phyloP scores from a whole-genome alignment of 148 eudicot genomes.

The Vaccinium corymbosum region DNA sequence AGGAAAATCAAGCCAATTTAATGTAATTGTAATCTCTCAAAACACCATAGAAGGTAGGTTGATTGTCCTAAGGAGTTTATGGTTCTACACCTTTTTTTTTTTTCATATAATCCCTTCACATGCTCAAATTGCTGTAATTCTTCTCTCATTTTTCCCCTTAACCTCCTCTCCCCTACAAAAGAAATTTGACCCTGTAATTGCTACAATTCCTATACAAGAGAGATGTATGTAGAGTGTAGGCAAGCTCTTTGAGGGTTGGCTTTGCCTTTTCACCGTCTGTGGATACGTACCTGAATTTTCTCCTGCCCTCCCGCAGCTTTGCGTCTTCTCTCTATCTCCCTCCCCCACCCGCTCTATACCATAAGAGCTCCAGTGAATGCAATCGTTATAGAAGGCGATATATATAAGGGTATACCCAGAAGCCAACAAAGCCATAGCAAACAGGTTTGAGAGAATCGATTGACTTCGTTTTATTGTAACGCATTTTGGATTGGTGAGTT shows the following conservation, averaged over 20 bases:
- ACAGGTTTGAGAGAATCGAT: slow-evolving; percentile 8
- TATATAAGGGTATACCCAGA: slow-evolving; percentile 21
- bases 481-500: slow-evolving; percentile 13
- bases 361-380: slow-evolving; percentile 8
- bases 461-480: slow-evolving; percentile 4
- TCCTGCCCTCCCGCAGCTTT: slow-evolving; percentile 31
- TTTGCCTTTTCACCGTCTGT: slow-evolving; percentile 14
- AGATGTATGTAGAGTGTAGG: slow-evolving; percentile 15
- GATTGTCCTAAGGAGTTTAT: neutral
- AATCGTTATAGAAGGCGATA: slow-evolving; percentile 10
- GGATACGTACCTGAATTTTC: slow-evolving; percentile 29
- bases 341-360: neutral
- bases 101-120: neutral
- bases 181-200: slow-evolving; percentile 6
- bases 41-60: neutral
- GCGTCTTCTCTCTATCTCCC: slow-evolving; percentile 8
- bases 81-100: neutral
- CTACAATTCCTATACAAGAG: slow-evolving; percentile 13
- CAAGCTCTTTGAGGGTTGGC: slow-evolving; percentile 22
- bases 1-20: neutral
- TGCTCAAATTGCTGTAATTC: slow-evolving; percentile 1
- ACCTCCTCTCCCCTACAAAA: neutral
- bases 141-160: neutral
- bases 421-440: slow-evolving; percentile 12
- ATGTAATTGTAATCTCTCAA: neutral